A percentile compares a stretch with the other conserved stretches of the same genome.
phyloP scores from a whole-genome alignment of 164 flowering plant genomes.

The Vitis rupestris region DNA sequence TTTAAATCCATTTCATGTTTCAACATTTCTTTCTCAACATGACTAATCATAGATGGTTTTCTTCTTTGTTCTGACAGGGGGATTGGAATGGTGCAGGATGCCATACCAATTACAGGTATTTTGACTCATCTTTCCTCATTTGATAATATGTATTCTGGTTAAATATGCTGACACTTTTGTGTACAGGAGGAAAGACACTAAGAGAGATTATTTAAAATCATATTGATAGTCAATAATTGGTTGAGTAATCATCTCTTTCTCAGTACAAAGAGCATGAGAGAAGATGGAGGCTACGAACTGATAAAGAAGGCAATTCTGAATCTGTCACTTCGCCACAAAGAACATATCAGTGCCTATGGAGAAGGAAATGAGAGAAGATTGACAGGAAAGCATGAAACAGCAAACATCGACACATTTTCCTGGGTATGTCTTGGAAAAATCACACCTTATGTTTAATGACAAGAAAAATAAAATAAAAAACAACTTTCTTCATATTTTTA shows the following conservation, averaged over 20 bases:
- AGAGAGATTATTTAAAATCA: no score
- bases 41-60: not conserved
- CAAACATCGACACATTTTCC: slow-evolving; percentile 79
- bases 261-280: slow-evolving; percentile 96
- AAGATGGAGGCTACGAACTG: slow-evolving; percentile 86
- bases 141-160: not conserved
- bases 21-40: slow-evolving; percentile 1
- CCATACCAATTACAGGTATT: slow-evolving; percentile 93
- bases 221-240: not conserved
- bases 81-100: slow-evolving; percentile 99
- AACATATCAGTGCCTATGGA: slow-evolving; percentile 93
- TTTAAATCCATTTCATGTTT: not conserved
- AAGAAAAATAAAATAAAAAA: not conserved
- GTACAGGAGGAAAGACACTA: no score
- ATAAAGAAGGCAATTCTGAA: slow-evolving; percentile 95
- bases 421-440: slow-evolving; percentile 66
- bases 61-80: slow-evolving; percentile 44
- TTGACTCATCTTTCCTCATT: not conserved
- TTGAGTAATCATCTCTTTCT: slow-evolving; percentile 1
- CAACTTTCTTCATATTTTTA: not conserved
- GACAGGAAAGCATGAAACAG: slow-evolving; percentile 98
- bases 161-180: no score
- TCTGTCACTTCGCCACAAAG: slow-evolving; percentile 91
- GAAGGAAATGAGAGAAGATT: slow-evolving; percentile 98
- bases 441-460: not conserved